Conservation (phyloP, 78 protist genomes). For the Ministeria vibrans region DNA sequence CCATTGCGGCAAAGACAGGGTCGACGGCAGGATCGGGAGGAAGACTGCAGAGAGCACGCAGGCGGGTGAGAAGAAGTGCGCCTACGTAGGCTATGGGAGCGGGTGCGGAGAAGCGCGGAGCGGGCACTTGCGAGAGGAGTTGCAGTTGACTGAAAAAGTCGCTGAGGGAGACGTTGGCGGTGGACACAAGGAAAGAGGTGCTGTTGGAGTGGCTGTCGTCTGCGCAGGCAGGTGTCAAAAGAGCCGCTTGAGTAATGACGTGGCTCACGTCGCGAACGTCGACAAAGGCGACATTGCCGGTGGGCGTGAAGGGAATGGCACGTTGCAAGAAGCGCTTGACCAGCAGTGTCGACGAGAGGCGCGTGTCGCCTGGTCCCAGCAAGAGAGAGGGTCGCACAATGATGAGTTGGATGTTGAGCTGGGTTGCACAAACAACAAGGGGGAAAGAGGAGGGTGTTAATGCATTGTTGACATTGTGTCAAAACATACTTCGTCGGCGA, state of each 20-base stretch:
- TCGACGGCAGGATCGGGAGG: not conserved
- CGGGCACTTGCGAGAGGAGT: not conserved
- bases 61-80: not conserved
- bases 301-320: not conserved
- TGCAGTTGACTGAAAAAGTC: not conserved
- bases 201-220: not conserved
- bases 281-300: not conserved
- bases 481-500: too few species aligned
- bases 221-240: not conserved
- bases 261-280: not conserved
- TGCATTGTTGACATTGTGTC: too few species aligned
- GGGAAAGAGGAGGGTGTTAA: not conserved
- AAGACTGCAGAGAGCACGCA: not conserved
- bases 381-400: not conserved
- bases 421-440: not conserved
- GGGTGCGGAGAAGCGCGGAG: not conserved
- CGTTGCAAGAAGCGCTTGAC: not conserved
- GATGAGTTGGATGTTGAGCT: not conserved
- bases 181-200: not conserved
- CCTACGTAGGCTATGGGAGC: not conserved
- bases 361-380: slow-evolving; percentile 15
- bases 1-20: not conserved
- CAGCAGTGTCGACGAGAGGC: not conserved
- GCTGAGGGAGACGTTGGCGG: not conserved
- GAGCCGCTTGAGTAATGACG: not conserved